A percentile compares a stretch with the other conserved stretches of the same genome.
phyloP scores from a whole-genome alignment of 164 flowering plant species.

The Aristolochia fimbriata region DNA sequence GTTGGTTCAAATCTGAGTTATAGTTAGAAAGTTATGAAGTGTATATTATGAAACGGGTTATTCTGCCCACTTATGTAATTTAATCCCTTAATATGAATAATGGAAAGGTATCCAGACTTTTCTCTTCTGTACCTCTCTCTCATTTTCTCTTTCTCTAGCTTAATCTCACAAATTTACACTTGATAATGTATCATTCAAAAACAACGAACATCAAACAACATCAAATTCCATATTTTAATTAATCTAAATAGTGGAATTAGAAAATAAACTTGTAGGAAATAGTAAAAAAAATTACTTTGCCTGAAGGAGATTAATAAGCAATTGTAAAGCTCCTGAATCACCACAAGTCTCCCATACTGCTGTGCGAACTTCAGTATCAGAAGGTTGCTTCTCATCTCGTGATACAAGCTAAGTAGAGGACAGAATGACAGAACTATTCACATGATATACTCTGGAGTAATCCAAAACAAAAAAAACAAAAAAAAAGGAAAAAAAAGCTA shows the following conservation, averaged over 20 bases:
- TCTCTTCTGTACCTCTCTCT: background rate
- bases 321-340: constrained; percentile 88
- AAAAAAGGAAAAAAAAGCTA: no score
- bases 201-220: no score
- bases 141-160: background rate
- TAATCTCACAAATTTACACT: no score
- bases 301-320: constrained; percentile 88
- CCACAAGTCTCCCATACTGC: constrained; percentile 99
- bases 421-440: background rate
- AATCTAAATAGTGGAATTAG: no score
- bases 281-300: constrained; percentile 38
- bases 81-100: no score
- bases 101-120: no score
- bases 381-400: constrained; percentile 54
- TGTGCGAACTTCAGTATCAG: constrained; percentile 68
- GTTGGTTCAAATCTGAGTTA: no score
- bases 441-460: background rate
- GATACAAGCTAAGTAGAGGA: constrained; percentile 47
- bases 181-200: no score
- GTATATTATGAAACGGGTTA: no score
- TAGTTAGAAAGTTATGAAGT: no score
- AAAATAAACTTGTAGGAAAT: background rate
- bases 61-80: no score
- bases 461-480: background rate
- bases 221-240: no score